Evolutionary conservation across 139 green algal genomes (phyloP).

Genomic region (Tetradesmus obliquus): DNA sequence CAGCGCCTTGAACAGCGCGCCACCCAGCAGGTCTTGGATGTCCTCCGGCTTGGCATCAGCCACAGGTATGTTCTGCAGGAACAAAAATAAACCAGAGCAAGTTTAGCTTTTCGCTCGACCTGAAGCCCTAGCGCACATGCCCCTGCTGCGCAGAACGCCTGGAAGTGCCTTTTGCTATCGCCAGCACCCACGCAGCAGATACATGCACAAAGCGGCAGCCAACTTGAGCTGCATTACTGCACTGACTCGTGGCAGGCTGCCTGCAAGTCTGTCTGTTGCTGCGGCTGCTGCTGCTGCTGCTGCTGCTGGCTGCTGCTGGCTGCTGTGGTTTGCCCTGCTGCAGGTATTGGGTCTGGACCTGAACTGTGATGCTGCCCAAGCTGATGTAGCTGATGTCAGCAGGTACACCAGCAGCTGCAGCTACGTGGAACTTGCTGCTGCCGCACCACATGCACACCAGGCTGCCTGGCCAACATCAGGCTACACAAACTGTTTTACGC

Average conservation of each 20-base stretch:
- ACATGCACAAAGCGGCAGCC: no score
- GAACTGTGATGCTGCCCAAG: no score
- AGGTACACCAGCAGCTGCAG: no score
- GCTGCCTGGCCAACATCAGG: no score
- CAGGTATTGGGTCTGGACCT: not conserved
- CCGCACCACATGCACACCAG: no score
- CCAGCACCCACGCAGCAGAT: not conserved
- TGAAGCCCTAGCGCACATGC: not conserved
- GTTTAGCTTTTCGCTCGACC: not conserved
- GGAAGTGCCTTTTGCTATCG: not conserved
- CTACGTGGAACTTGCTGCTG: not conserved
- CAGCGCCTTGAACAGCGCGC: constrained; percentile 93
- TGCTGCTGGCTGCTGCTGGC: constrained; percentile 12
- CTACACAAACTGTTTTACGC: not conserved
- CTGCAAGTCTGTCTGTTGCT: not conserved
- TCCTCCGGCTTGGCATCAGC: constrained; percentile 96
- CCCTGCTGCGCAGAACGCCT: not conserved
- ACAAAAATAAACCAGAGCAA: not conserved
- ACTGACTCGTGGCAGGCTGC: not conserved
- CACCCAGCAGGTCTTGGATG: constrained; percentile 97
- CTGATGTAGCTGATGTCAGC: no score
- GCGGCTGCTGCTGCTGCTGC: not conserved
- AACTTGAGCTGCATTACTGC: not conserved
- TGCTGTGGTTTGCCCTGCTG: not conserved
- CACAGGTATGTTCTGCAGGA: constrained; percentile 93